These are phyloP conservation scores for Serendipita indica DNA, from an alignment of 768 basidiomycete species.

Conservation along the genomic window DNA sequence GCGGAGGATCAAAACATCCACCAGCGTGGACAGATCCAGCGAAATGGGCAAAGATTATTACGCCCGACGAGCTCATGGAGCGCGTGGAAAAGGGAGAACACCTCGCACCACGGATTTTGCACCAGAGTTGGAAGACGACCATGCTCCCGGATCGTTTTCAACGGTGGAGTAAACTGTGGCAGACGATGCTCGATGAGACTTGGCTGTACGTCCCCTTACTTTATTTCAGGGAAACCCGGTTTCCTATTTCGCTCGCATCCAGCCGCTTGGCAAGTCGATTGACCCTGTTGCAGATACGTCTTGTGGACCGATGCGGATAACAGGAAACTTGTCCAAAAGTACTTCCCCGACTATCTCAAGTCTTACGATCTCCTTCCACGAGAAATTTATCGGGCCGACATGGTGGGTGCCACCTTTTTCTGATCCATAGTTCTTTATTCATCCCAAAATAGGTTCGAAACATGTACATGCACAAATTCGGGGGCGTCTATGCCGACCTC, in stretches of 20 bases:
- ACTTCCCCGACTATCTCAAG: conserved; percentile 1
- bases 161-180: conserved; percentile 3
- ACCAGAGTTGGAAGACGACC: conserved; percentile 3
- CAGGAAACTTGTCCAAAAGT: not conserved
- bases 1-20: not conserved
- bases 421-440: not conserved
- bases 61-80: not conserved
- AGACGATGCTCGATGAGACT: not conserved
- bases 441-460: not conserved
- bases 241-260: not conserved
- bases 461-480: conserved; percentile 8
- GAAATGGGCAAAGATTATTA: conserved; percentile 1
- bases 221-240: not conserved
- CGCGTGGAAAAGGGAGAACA: not conserved
- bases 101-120: not conserved
- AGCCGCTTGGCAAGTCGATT: not conserved
- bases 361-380: conserved; percentile 1
- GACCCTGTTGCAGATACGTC: not conserved
- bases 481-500: conserved; percentile 1
- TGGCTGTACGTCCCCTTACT: not conserved
- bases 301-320: conserved; percentile 5
- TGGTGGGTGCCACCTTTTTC: not conserved
- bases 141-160: not conserved
- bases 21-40: not conserved
- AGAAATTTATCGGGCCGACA: conserved; percentile 9